phyloP scores from a whole-genome alignment of 331 rosid genomes.

The Cucumis variabilis region DNA sequence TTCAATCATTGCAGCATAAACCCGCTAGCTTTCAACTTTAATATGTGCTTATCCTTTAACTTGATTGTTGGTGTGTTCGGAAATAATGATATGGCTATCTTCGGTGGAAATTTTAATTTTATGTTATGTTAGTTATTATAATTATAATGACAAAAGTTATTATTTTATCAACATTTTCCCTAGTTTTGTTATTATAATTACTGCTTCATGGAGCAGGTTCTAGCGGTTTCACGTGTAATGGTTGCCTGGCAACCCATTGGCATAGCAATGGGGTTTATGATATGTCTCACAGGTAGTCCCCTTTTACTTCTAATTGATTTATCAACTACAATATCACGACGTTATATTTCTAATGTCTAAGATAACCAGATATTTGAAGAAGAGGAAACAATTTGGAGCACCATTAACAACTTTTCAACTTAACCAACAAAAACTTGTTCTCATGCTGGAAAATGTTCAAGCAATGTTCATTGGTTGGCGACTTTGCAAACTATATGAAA shows the following conservation, averaged over 20 bases:
- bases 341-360: constrained; percentile 39
- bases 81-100: too few species aligned
- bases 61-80: too few species aligned
- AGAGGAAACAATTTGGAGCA: constrained; percentile 97
- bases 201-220: constrained; percentile 60
- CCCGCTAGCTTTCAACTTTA: too few species aligned
- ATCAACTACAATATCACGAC: constrained; percentile 29
- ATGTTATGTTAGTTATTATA: too few species aligned
- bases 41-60: too few species aligned
- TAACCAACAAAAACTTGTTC: constrained; percentile 86
- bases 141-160: too few species aligned
- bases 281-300: constrained; percentile 92
- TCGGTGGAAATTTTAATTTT: too few species aligned
- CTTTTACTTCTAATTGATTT: constrained; percentile 1
- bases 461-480: constrained; percentile 97
- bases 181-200: background rate
- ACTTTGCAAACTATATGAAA: constrained; percentile 87
- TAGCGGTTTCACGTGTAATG: constrained; percentile 93
- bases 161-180: background rate
- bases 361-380: constrained; percentile 83
- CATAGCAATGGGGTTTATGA: constrained; percentile 90
- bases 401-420: constrained; percentile 93
- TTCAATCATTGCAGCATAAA: too few species aligned
- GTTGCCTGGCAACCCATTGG: constrained; percentile 96
- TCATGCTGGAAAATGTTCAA: constrained; percentile 89